Evolutionary conservation across 2,329 filamentous ascomycete genomes (phyloP), one percentile per base, ranked within the genome.

Genomic region (Colletotrichum tropicicola): DNA sequence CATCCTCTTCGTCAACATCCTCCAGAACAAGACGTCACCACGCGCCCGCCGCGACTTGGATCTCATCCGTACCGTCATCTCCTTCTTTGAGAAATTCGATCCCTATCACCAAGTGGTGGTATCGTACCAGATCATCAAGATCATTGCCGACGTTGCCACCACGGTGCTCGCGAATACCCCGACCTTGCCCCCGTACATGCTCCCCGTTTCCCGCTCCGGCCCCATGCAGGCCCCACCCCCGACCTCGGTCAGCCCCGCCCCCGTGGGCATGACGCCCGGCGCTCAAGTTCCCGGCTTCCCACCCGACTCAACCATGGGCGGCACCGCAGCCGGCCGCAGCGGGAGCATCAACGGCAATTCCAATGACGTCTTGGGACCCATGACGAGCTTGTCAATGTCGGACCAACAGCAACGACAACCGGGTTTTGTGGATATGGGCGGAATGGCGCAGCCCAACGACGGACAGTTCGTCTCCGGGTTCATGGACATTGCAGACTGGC

Each of bases 31-130:
- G 25, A 43, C 35, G 1, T 54, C 37, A 5, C 56, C 61, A 2
- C 61, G 61, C 9, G 61, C 61, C 3, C 61, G 44, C 35, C 57
- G 61, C 15, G 61, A 65, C 15, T 57, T 65, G 13, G 61, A 65
- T 10, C 61, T 65, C 21, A 61, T 65, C 44, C 61, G 61, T 13
- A 65, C 44, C 8, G 49, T 65, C 10, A 52, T 65, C 21, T 37
- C 49, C 43, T 65, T 65, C 37, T 65, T 65, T 21, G 61, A 65
- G 35, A 61, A 61, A 32, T 65, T 53, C 27, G 61, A 65, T 4
- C 61, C 61, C 3, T 9, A 12, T 4, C 61, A 65, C 49, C 41
- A 51, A 28, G 23, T 35, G 10, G 57, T 61, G 8, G 10, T 55
- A 9, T 51, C 49, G 41, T 65, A 65, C 35, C 61, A 61, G 9